Base-by-base conservation (phyloP, 805 yeast genomes). In the Candida ponderosae region DNA sequence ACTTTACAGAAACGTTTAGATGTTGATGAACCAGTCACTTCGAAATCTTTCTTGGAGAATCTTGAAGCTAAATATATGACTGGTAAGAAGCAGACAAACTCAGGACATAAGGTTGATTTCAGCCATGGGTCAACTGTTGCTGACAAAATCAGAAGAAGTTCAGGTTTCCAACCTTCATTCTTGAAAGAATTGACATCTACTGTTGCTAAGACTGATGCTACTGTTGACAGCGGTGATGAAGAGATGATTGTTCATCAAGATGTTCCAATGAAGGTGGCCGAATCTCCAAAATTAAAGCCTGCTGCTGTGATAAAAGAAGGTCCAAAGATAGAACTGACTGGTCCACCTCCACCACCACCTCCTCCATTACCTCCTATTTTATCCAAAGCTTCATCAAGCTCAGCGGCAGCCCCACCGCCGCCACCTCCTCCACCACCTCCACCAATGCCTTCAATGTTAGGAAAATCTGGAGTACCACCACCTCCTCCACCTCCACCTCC, bases 151-250 rank as follows among this genome's bases (percentile, higher is more conserved):
- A 63, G 48, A 57, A 56, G 41, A 42, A 58, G 68, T 36, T 44
- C 47, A 32, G 56, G 56, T 2, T 50, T 68, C 63, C 59, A 68
- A 40, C 74, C 78, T 11, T 56, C 68, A 21, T 76, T 77, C 48
- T 59, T 78, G 45, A 62, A 66, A 33, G 84, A 78, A 48, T 59
- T 78, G 44, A 62, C 68, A 18, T 54, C 66, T 4, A 74, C 72
- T 45, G 79, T 76, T 11, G 60, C 56, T 7, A 70, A 60, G 39
- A 50, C 63, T 4, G 63, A 46, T n/a, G 36, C 47, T 14, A 45
- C 46, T 19, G 38, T 45, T 14, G 41, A 40, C 23, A 15, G 32
- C 34, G 7, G 15, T 33, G 47, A 44, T 27, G 20, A 24, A 14
- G 41, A 44, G 18, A n/a, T n/a, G n/a, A n/a, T n/a, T n/a, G n/a